A percentile compares a stretch with the other conserved stretches of the same genome.
These are phyloP conservation scores for Metschnikowia reukaufii DNA, from an alignment of 805 yeast genomes.

Conservation along the genomic window DNA sequence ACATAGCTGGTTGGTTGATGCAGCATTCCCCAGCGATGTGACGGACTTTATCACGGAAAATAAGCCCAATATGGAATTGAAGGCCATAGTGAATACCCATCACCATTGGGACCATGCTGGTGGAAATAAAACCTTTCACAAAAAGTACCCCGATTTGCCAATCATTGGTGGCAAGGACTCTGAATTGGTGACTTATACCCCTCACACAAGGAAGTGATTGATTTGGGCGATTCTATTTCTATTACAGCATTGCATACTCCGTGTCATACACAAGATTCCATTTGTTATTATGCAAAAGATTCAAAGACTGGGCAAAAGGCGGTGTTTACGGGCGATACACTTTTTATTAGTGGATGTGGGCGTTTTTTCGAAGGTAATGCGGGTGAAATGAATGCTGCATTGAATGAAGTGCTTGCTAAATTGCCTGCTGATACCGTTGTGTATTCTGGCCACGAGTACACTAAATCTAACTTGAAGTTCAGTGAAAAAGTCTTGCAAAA, in stretches of 20 bases:
- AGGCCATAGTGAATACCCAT: slow-evolving; percentile 89
- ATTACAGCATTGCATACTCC: slow-evolving; percentile 91
- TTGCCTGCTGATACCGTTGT: slow-evolving; percentile 72
- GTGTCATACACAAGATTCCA: slow-evolving; percentile 96
- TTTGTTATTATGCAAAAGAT: slow-evolving; percentile 80
- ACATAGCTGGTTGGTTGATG: slow-evolving; percentile 84
- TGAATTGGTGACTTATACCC: slow-evolving; percentile 69
- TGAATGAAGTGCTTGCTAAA: slow-evolving; percentile 55
- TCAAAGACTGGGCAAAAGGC: slow-evolving; percentile 60
- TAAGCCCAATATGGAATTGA: slow-evolving; percentile 48
- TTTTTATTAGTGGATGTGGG: slow-evolving; percentile 94
- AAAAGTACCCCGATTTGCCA: slow-evolving; percentile 48
- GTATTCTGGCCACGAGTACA: slow-evolving; percentile 96
- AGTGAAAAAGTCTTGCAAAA: slow-evolving; percentile 61
- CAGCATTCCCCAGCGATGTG: slow-evolving; percentile 80
- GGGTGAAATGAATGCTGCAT: slow-evolving; percentile 70
- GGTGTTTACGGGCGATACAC: slow-evolving; percentile 94
- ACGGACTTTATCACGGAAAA: slow-evolving; percentile 43
- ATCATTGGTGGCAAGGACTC: slow-evolving; percentile 84
- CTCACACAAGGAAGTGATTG: slow-evolving; percentile 55
- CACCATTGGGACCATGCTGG: slow-evolving; percentile 96
- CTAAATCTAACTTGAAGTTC: slow-evolving; percentile 76
- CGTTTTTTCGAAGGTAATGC: slow-evolving; percentile 93
- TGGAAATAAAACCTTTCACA: slow-evolving; percentile 61
- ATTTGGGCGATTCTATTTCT: slow-evolving; percentile 61